Base-by-base conservation (phyloP, 2,329 filamentous ascomycete genomes). In the Botrytis byssoidea region DNA sequence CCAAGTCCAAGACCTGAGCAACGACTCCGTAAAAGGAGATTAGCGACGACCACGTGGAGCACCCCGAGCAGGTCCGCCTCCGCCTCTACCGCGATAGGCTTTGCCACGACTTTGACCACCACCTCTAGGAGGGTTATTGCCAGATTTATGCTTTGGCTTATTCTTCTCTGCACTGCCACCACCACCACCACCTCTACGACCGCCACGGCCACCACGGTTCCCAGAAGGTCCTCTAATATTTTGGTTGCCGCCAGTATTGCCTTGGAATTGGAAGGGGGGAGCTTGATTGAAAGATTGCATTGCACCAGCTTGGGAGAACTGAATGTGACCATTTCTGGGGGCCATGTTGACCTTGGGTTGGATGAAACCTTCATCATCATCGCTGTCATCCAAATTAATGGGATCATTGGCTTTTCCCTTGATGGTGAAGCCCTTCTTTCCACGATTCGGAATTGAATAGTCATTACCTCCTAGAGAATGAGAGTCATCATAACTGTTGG, bases 401-500 rank as follows among this genome's bases (percentile, higher is more conserved):
- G 79, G 79, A 68, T 81, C 76, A 40, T 76, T 77, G 14, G 79
- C 79, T 60, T 76, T 77, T 16, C 81, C 81, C 63, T 81, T 81
- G 71, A 81, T 80, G 44, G 73, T 79, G 69, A 80, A 80, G 22
- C 74, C 74, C 37, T 75, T 75, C 57, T 73, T 76, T 7, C 70
- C 22, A 9, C 70, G 73, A 40, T 48, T 74, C 51, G 76, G 74
- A 16, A 80, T 75, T 6, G 77, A 77, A 66, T 78, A 80, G 71
- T 81, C 78, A 46, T 75, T 72, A 48, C 77, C 78, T 57, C 79
- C 77, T 69, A 16, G 29, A 74, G 79, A 79, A 14, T 79, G 44
- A 42, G 78, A 77, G 55, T 77, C 76, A 61, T 77, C 76, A 37
- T 74, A 40, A n/a, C 73, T 59, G 72, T 84, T 86, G 14, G 82